Percentiles rank a stretch among this genome's conserved stretches.
Conservation (phyloP, 2,329 filamentous ascomycete species). For the Pyricularia grisea region DNA sequence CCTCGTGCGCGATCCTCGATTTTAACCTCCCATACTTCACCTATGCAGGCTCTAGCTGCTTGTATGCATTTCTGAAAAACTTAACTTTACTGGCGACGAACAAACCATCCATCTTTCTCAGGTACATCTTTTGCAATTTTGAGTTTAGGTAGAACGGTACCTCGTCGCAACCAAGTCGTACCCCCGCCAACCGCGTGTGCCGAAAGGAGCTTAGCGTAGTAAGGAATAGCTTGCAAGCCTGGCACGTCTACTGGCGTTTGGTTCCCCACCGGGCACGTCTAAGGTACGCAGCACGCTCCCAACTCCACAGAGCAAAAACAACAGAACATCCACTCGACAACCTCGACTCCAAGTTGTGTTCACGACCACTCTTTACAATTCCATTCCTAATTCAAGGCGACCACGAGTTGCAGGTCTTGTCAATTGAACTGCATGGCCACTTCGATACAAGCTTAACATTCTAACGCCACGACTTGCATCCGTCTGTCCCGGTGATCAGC, state of each 20-base stretch:
- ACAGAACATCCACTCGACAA: conserved; percentile 4
- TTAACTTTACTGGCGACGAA: not conserved
- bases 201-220: not conserved
- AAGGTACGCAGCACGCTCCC: not conserved
- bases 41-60: not conserved
- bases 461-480: not conserved
- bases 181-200: conserved; percentile 3
- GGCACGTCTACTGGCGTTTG: conserved; percentile 6
- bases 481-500: not conserved
- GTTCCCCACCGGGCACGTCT: conserved; percentile 3
- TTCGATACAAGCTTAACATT: not conserved
- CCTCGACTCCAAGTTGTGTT: not conserved
- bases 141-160: not conserved
- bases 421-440: not conserved
- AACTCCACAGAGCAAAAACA: conserved; percentile 5
- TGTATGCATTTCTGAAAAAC: not conserved
- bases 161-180: not conserved
- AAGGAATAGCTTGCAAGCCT: conserved; percentile 2
- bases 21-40: not conserved
- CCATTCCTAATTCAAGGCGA: not conserved
- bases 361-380: not conserved
- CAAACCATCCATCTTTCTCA: not conserved
- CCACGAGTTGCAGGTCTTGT: not conserved
- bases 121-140: not conserved
- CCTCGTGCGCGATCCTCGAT: not conserved